Evolutionary conservation across 2,329 filamentous ascomycete species (phyloP), one percentile per base, ranked within the genome.

Genomic region (Fonsecaea nubica): DNA sequence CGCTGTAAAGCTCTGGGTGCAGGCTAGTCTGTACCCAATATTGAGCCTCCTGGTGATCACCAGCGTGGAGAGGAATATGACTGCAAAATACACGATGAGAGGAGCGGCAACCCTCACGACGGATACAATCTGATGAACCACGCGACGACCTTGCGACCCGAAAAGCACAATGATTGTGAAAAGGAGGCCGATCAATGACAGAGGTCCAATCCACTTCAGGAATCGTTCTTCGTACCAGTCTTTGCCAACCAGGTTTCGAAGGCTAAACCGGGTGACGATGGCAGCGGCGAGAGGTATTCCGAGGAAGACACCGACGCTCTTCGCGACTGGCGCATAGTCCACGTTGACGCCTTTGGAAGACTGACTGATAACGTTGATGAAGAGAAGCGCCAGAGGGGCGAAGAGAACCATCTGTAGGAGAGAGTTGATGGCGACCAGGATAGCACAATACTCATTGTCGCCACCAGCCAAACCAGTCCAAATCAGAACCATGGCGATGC

Each of bases 151-250:
- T 75, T 96, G 92, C 0, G 89, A 91, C 0, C 91, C 92, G 75
- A 97, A 96, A 1, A 97, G 84, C 0, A 96, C 88, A 6, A 95
- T 78, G 72, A 97, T 95, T 0, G 92, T 96, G 80, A 93, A 96
- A 0, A 97, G 80, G 4, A 97, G 84, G 0, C 92, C 93, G 70
- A 96, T 86, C 1, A 97, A 83, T 0, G 91, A 94, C 83, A 87
- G 90, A 0, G 92, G 93, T 0, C 87, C 85, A 2, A 87, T 81
- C 75, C 85, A 88, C 38, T 84, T 86, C n/a, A 96, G 76, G 76
- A 96, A 95, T 2, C 85, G 82, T 2, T 81, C 75, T 42, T 92
- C 83, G 75, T 93, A 96, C 82, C 86, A 89, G 0, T 80, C 78
- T 1, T 83, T 77, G 2, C 88, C 86, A 3, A 85, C 76, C 7